Conservation (phyloP, 768 basidiomycete genomes). For the Zangia roseola region DNA sequence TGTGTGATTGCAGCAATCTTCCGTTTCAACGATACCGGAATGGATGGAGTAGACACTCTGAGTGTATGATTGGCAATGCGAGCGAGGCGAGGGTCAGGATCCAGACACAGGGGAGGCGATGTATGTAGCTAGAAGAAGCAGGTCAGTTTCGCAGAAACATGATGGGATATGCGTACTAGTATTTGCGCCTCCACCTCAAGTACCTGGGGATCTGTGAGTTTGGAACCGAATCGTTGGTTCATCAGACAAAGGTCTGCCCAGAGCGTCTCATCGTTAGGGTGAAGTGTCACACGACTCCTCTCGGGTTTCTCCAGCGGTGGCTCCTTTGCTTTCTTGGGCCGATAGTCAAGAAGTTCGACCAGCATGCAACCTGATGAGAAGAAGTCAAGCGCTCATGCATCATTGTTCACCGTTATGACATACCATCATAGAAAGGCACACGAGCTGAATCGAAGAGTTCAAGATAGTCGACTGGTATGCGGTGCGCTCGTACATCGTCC, state of each 20-base stretch:
- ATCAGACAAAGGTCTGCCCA: slow-evolving; percentile 78
- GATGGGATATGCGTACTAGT: slow-evolving; percentile 45
- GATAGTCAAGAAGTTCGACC: slow-evolving; percentile 79
- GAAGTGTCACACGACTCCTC: slow-evolving; percentile 69
- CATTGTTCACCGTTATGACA: slow-evolving; percentile 16
- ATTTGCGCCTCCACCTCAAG: slow-evolving; percentile 73
- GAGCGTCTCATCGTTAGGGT: slow-evolving; percentile 73
- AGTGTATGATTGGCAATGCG: slow-evolving; percentile 75
- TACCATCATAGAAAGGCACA: slow-evolving; percentile 84
- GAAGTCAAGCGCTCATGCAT: neutral
- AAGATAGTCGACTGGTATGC: slow-evolving; percentile 84
- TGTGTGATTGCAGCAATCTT: slow-evolving; percentile 69
- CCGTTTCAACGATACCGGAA: slow-evolving; percentile 71
- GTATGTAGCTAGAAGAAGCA: slow-evolving; percentile 58
- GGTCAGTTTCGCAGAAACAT: slow-evolving; percentile 4
- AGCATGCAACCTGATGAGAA: slow-evolving; percentile 69
- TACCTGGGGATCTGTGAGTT: slow-evolving; percentile 71
- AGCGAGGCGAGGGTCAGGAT: slow-evolving; percentile 74
- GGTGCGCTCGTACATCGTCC: slow-evolving; percentile 78
- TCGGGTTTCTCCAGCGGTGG: slow-evolving; percentile 57
- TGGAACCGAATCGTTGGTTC: slow-evolving; percentile 53
- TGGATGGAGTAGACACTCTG: slow-evolving; percentile 69
- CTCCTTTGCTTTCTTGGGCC: slow-evolving; percentile 58
- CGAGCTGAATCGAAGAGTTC: slow-evolving; percentile 72
- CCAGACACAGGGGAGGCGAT: slow-evolving; percentile 71